Base-by-base conservation (phyloP, 495 filamentous ascomycete genomes). In the Xylaria longipes region DNA sequence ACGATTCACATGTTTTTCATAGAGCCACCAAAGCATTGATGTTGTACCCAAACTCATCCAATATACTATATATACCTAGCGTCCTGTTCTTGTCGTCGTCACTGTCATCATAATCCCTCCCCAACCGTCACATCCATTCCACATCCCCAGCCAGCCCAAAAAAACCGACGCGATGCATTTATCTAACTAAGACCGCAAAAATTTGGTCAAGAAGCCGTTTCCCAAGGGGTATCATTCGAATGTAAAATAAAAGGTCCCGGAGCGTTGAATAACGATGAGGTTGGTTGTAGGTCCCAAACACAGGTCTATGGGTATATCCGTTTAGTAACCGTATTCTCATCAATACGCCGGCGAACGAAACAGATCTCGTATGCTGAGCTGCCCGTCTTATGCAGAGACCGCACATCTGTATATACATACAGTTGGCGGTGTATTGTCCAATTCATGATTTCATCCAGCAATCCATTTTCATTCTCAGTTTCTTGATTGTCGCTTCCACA, bases 401-500 rank as follows among this genome's bases (percentile, higher is more conserved):
- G 35, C 29, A 29, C 20, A 33, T 17, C 60, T 25, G 46, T 50
- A 60, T 25, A 12, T 45, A 27, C 3, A 37, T 17, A 61, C 29
- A 31, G 54, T 61, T 12, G 54, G 20, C 41, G 41, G 50, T 33
- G 27, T 45, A 25, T 41, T 46, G 14, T n/a, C n/a, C 37, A 68
- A 22, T 60, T 45, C 65, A 41, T 62, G 31, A 48, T 11, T 63
- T 56, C 22, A 31, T 70, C 46, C 29, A 5, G 17, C 41, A 46
- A 20, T 20, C n/a, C n/a, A n/a, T 14, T 12, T 45, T 56, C 15
- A 20, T 52, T 54, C 45, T 35, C 25, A 25, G 54, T 17, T 48
- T 63, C 60, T 61, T 39, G 72, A 75, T 33, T 56, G 46, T 20
- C 73, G 65, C 39, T 39, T 68, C 75, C 75, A 77, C 15, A 71